Evolutionary conservation across 1,139 yeast genomes (phyloP).

Genomic region (Suhomyces chickasaworum): DNA sequence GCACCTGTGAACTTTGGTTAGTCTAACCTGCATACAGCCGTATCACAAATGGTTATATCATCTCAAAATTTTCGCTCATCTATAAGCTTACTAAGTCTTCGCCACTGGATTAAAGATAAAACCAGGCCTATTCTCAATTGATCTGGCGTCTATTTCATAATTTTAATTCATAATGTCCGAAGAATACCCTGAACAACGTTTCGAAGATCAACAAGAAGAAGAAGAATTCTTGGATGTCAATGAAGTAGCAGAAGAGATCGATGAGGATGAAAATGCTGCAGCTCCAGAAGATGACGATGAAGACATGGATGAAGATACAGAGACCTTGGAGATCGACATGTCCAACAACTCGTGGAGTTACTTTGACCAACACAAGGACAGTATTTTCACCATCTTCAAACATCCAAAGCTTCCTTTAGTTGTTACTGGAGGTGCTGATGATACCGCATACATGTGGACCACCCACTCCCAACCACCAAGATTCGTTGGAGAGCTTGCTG

Average conservation of each 20-base stretch:
- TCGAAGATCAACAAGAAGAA: constrained; percentile 39
- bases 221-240: constrained; percentile 57
- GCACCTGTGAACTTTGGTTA: not conserved
- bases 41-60: constrained; percentile 1
- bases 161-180: constrained; percentile 9
- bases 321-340: constrained; percentile 58
- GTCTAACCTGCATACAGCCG: constrained; percentile 10
- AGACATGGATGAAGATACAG: constrained; percentile 28
- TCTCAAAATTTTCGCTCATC: constrained; percentile 13
- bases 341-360: constrained; percentile 86
- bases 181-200: constrained; percentile 13
- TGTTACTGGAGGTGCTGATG: constrained; percentile 89
- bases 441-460: constrained; percentile 88
- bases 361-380: constrained; percentile 85
- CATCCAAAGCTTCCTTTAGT: constrained; percentile 82
- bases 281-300: constrained; percentile 47
- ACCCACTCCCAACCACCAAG: constrained; percentile 83
- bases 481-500: constrained; percentile 69
- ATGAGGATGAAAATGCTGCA: constrained; percentile 33
- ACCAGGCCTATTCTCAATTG: not conserved
- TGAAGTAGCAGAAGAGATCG: constrained; percentile 64
- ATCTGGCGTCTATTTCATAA: not conserved
- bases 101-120: constrained; percentile 4
- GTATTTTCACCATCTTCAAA: constrained; percentile 72
- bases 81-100: constrained; percentile 11